phyloP scores from a whole-genome alignment of 257 asterid genomes.

The Handroanthus guayacan region DNA sequence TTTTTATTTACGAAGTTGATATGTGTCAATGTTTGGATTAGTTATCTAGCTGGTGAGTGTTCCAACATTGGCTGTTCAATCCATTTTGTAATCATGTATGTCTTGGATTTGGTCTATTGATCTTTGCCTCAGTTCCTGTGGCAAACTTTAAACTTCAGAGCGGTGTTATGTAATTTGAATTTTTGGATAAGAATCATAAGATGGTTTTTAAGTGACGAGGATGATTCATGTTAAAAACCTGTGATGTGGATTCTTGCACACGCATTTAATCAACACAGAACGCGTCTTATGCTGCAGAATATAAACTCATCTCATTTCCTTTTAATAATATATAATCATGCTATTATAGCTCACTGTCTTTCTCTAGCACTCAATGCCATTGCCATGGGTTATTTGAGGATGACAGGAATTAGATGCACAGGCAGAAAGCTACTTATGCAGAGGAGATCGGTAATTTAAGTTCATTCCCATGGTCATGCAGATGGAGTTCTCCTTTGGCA shows the following conservation, averaged over 20 bases:
- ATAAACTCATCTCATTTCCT: background rate
- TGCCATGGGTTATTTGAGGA: conserved; percentile 22
- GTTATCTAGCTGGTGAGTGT: background rate
- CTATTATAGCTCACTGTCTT: conserved; percentile 4
- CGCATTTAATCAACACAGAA: background rate
- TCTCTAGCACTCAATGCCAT: conserved; percentile 20
- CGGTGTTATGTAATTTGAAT: background rate
- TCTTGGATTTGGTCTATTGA: background rate
- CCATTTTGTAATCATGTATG: background rate
- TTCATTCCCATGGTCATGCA: conserved; percentile 44
- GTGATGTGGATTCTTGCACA: background rate
- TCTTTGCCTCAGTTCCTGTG: background rate
- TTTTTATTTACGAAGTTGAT: conserved; percentile 6
- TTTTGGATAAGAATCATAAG: background rate
- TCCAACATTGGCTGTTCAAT: background rate
- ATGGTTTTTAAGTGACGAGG: conserved; percentile 23
- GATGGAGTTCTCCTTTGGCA: conserved; percentile 98
- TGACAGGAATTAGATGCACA: conserved; percentile 22
- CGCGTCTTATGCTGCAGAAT: background rate
- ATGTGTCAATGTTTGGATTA: background rate
- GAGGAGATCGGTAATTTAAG: conserved; percentile 1
- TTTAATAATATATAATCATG: conserved; percentile 14
- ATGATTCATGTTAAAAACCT: background rate
- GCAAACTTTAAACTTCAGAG: background rate
- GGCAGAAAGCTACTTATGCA: background rate